These are phyloP conservation scores for Sequoiadendron giganteum DNA, from an alignment of 75 land plant genomes.

Conservation along the genomic window DNA sequence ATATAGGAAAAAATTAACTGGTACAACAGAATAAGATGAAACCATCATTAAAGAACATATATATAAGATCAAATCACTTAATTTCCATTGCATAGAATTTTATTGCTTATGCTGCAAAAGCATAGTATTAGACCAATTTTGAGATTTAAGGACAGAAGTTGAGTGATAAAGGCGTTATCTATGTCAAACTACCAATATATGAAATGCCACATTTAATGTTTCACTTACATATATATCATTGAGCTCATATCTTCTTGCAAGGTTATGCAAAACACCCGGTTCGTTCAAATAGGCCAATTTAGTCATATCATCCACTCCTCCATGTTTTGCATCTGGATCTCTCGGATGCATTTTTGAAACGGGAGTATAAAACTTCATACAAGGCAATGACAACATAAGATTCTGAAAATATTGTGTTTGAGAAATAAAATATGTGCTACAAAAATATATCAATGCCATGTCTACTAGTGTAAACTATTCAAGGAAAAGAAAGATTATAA, in stretches of 20 bases:
- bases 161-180: background rate
- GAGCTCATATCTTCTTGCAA: slow-evolving; percentile 73
- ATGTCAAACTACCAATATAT: background rate
- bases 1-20: background rate
- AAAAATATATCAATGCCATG: background rate
- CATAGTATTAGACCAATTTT: background rate
- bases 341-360: slow-evolving; percentile 65
- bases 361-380: slow-evolving; percentile 44
- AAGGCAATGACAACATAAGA: background rate
- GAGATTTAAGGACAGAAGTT: background rate
- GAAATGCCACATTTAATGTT: background rate
- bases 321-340: slow-evolving; percentile 83
- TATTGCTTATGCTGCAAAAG: background rate
- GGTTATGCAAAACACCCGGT: slow-evolving; percentile 85
- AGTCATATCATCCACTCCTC: slow-evolving; percentile 95
- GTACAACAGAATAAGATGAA: background rate
- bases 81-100: background rate
- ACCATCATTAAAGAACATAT: background rate
- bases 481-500: background rate
- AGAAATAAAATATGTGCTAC: background rate
- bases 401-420: background rate
- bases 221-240: slow-evolving; percentile 85
- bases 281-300: slow-evolving; percentile 90
- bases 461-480: background rate
- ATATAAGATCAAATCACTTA: background rate